These are phyloP conservation scores for Zygoascus hellenicus DNA, from an alignment of 1,139 yeast species.

Conservation along the genomic window DNA sequence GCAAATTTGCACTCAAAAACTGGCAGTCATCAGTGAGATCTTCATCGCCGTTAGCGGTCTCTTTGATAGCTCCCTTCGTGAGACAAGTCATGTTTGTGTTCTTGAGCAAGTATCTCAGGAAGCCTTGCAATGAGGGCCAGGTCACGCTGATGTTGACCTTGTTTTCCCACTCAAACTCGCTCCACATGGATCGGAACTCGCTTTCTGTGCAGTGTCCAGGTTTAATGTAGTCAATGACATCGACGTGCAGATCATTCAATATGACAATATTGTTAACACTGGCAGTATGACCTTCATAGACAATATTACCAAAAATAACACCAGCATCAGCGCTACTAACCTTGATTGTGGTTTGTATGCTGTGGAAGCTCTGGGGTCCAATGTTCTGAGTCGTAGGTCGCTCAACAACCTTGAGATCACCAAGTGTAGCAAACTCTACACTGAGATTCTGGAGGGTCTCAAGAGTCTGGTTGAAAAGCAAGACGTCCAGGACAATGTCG, in stretches of 20 bases:
- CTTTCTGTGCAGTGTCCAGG: conserved; percentile 88
- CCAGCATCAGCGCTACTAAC: conserved; percentile 98
- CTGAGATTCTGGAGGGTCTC: conserved; percentile 85
- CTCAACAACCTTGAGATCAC: conserved; percentile 92
- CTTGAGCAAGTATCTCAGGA: conserved; percentile 67
- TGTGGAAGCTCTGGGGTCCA: conserved; percentile 95
- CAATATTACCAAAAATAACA: conserved; percentile 93
- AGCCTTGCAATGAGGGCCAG: conserved; percentile 64
- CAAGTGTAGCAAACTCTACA: conserved; percentile 94
- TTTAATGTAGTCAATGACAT: conserved; percentile 94
- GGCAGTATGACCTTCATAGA: conserved; percentile 94
- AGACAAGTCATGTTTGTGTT: conserved; percentile 93
- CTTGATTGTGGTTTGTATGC: conserved; percentile 80
- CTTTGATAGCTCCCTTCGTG: conserved; percentile 74
- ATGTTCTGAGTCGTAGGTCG: conserved; percentile 89
- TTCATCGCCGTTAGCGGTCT: conserved; percentile 19
- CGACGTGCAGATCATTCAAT: conserved; percentile 90
- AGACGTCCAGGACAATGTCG: conserved; percentile 90
- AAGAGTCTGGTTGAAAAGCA: conserved; percentile 90
- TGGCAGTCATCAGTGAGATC: conserved; percentile 79
- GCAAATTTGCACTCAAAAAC: conserved; percentile 89
- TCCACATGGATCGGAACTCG: conserved; percentile 97
- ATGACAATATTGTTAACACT: conserved; percentile 87
- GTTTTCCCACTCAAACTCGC: conserved; percentile 99
- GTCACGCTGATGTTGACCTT: conserved; percentile 84